A percentile compares a stretch with the other conserved stretches of the same genome.
These are phyloP conservation scores for Xylariaceae sp. DNA, from an alignment of 2,329 filamentous ascomycete species.

Conservation along the genomic window DNA sequence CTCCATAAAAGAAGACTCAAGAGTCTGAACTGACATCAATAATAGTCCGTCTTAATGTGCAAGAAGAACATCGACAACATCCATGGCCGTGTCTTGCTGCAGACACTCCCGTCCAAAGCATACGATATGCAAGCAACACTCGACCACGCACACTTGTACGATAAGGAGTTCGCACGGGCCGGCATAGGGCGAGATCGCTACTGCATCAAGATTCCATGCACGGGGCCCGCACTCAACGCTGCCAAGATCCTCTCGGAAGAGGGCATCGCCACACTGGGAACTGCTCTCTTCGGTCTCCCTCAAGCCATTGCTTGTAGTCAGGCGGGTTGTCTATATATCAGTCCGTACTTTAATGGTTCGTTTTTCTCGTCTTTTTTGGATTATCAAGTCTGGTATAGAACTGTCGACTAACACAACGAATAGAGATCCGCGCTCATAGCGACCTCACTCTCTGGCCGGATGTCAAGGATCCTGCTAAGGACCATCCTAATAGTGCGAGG, in stretches of 20 bases:
- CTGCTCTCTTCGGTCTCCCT: conserved; percentile 42
- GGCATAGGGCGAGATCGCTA: conserved; percentile 43
- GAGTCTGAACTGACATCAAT: conserved; percentile 1
- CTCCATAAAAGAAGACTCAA: neutral
- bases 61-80: conserved; percentile 43
- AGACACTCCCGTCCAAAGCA: conserved; percentile 42
- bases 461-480: conserved; percentile 40
- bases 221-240: conserved; percentile 42
- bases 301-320: conserved; percentile 48
- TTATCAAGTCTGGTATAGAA: neutral
- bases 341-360: conserved; percentile 41
- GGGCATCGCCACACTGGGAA: conserved; percentile 39
- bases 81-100: conserved; percentile 44
- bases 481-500: conserved; percentile 44
- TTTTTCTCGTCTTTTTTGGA: conserved; percentile 26
- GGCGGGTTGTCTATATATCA: conserved; percentile 42
- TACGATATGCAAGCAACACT: conserved; percentile 42
- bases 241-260: conserved; percentile 35
- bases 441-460: conserved; percentile 42
- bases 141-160: conserved; percentile 43
- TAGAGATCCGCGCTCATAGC: conserved; percentile 40
- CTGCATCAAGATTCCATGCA: conserved; percentile 48
- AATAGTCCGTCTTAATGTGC: conserved; percentile 41
- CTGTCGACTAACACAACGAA: neutral
- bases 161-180: conserved; percentile 40